A percentile compares a stretch with the other conserved stretches of the same genome.
Evolutionary conservation across 495 filamentous ascomycete genomes (phyloP).

Genomic region (Lophiostoma macrostomum): DNA sequence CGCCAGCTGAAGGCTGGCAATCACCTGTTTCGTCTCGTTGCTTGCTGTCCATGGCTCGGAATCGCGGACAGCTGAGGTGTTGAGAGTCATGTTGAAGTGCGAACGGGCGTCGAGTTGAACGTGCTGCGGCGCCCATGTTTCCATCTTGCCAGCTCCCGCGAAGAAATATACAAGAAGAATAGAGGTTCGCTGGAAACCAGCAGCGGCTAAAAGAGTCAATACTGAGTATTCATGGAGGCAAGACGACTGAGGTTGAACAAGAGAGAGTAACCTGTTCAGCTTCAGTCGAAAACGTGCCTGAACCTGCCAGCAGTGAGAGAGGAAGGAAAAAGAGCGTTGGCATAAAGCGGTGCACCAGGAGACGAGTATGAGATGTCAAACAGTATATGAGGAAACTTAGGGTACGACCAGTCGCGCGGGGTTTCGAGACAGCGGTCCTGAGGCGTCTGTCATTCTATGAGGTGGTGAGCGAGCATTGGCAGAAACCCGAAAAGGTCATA

Average conservation of each 20-base stretch:
- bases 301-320: conserved; percentile 36
- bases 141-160: conserved; percentile 30
- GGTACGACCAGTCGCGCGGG: conserved; percentile 22
- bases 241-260: conserved; percentile 28
- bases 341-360: conserved; percentile 31
- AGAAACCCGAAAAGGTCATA: conserved; percentile 18
- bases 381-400: conserved; percentile 35
- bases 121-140: conserved; percentile 23
- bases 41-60: conserved; percentile 20
- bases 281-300: conserved; percentile 30
- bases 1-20: conserved; percentile 28
- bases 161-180: conserved; percentile 31
- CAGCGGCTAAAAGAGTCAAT: conserved; percentile 32
- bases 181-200: conserved; percentile 30
- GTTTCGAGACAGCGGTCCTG: conserved; percentile 37
- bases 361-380: conserved; percentile 34
- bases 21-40: conserved; percentile 28
- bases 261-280: conserved; percentile 33
- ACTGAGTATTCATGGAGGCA: conserved; percentile 34
- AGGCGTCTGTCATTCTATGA: conserved; percentile 33
- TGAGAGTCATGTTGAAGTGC: conserved; percentile 31
- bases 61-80: conserved; percentile 15
- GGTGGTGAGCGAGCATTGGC: conserved; percentile 28
- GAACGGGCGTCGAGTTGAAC: conserved; percentile 22
- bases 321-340: conserved; percentile 34